Percentiles rank a stretch among this genome's conserved stretches.
Conservation (phyloP, 2,329 filamentous ascomycete genomes). For the Sporothrix pallida region DNA sequence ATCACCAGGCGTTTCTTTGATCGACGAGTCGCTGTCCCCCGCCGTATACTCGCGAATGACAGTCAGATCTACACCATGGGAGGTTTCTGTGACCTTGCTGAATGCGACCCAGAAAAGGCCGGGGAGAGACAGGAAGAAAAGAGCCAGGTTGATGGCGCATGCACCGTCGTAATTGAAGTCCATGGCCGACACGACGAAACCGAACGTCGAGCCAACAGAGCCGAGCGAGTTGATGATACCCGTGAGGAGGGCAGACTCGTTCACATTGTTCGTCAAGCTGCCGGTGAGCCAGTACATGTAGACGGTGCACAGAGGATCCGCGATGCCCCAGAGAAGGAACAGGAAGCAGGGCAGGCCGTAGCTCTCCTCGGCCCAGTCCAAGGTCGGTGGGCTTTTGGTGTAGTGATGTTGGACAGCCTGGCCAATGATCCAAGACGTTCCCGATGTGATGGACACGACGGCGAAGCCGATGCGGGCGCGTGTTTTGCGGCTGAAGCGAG, state of each 20-base stretch:
- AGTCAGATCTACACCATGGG: conserved; percentile 24
- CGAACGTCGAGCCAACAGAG: conserved; percentile 30
- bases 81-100: conserved; percentile 25
- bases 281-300: conserved; percentile 37
- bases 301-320: conserved; percentile 35
- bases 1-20: conserved; percentile 43
- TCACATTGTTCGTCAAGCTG: conserved; percentile 35
- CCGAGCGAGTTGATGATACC: conserved; percentile 28
- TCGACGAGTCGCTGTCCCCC: not conserved
- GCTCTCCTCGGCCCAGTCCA: conserved; percentile 34
- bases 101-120: conserved; percentile 29
- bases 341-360: conserved; percentile 35
- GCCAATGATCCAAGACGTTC: conserved; percentile 36
- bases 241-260: conserved; percentile 31
- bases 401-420: conserved; percentile 36
- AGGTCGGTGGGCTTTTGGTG: conserved; percentile 28
- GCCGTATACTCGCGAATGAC: not conserved
- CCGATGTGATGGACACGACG: conserved; percentile 30
- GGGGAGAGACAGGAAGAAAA: conserved; percentile 25
- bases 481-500: conserved; percentile 23
- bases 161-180: conserved; percentile 32
- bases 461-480: conserved; percentile 35
- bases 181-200: conserved; percentile 33
- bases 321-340: conserved; percentile 36
- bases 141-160: conserved; percentile 32